Evolutionary conservation across 1,139 yeast genomes (phyloP), one percentile per base, ranked within the genome.

Genomic region (Arxiozyma slooffiae): DNA sequence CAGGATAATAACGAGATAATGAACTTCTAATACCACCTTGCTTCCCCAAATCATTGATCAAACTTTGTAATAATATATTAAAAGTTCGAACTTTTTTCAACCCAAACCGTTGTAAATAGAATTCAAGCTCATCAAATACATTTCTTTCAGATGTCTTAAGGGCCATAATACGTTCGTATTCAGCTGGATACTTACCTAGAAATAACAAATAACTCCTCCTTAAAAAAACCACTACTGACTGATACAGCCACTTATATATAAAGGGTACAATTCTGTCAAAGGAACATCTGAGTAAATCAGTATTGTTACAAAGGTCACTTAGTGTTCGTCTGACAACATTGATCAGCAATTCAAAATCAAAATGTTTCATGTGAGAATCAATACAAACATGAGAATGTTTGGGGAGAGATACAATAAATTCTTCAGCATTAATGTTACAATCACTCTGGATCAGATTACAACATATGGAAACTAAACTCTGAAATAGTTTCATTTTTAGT

Each of bases 191-290:
- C 23, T 52, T 54, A 2, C 53, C 49, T 24, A 51, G 50, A 18
- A 57, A 44, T 16, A 58, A 17, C 16, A 59, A 41, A 34, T 50
- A 49, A 17, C 56, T 30, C 40, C 62, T 53, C 37, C 56, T 51
- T n/a, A 60, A 41, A 38, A 58, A 58, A n/a, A 58, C 52, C 9
- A 48, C 48, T 14, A 59, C 38, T 3, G 61, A 55, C 11, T 51
- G 46, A 17, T 40, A 38, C 18, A 59, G 26, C 17, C 55, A 44
- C n/a, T 41, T 41, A 42, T 54, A 50, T 23, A 54, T 38, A 17
- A 8, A 37, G 7, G 46, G 44, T 46, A 46, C n/a, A 36, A 52
- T 21, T 24, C 46, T 26, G 34, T 42, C 41, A 16, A 48, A 22
- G 7, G 45, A 20, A 34, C 45, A 42, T 14, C 22, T 17, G 3